These are phyloP conservation scores for Orychophragmus violaceus DNA, from an alignment of 345 rosid species.

Conservation along the genomic window DNA sequence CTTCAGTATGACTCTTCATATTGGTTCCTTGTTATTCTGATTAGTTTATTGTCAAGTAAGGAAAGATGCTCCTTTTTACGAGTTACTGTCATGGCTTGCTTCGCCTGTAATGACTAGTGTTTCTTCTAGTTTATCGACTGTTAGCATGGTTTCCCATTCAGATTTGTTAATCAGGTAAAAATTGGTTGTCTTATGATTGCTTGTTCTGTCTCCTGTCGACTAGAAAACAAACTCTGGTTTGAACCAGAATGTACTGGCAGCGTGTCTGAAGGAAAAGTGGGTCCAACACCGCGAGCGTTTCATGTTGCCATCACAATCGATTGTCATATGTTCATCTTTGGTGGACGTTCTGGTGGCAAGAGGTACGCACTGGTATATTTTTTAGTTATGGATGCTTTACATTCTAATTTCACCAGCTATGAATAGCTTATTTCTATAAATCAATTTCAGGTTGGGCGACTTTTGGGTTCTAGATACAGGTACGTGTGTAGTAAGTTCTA, in stretches of 20 bases:
- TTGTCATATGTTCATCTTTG: conserved; percentile 93
- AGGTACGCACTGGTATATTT: conserved; percentile 40
- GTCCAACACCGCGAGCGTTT: conserved; percentile 88
- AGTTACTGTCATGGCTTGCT: too few relatives aligned
- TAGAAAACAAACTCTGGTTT: conserved; percentile 88
- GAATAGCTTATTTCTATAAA: not conserved
- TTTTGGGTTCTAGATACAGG: conserved; percentile 99
- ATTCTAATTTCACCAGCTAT: not conserved
- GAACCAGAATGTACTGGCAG: conserved; percentile 87
- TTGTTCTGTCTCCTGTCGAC: conserved; percentile 8
- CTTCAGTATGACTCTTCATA: too few relatives aligned
- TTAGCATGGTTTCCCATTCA: not conserved
- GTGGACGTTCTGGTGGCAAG: conserved; percentile 75
- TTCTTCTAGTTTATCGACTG: not conserved
- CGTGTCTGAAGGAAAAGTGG: conserved; percentile 74
- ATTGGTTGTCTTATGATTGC: not conserved
- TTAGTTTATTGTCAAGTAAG: too few relatives aligned
- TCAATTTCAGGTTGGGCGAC: conserved; percentile 73
- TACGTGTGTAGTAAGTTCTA: conserved; percentile 27
- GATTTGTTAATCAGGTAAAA: too few relatives aligned
- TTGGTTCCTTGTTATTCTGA: too few relatives aligned
- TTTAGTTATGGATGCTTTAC: not conserved
- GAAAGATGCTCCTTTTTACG: too few relatives aligned
- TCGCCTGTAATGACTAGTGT: not conserved
- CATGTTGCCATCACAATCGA: conserved; percentile 91